Base-by-base conservation (phyloP, 305 asterid species). In the Caryopteris hybrid region DNA sequence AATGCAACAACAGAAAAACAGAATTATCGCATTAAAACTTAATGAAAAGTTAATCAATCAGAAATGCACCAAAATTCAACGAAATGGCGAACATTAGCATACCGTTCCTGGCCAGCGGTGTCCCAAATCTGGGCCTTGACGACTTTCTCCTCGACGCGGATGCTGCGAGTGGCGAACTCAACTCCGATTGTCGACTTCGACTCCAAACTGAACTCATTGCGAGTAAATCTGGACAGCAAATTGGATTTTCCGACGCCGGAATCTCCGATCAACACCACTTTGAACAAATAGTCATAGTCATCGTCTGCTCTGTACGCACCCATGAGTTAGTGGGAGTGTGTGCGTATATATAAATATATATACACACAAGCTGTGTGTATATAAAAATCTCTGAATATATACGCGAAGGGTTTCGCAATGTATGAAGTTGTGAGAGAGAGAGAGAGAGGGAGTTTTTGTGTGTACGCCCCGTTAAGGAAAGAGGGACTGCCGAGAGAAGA, bases 111-210 rank as follows among this genome's bases (percentile, higher is more conserved):
- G 42, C 91, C 91, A 39, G 89, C 91, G 47, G 91, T 85, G 64
- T 85, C 91, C 91, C 91, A 83, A 79, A 85, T 85, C 86, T 85
- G 91, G 38, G 91, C 91, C 76, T 86, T 86, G 61, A 83, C 80
- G 45, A 86, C 86, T 54, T 83, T 86, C 46, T 85, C 91, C 5
- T 85, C 85, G 52, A 85, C 88, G 34, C 74, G 88, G 74, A 85
- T 85, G 78, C 84, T 83, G 41, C 91, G 81, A 36, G 91, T 85
- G 55, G 91, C 91, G 66, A 85, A 85, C 73, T 85, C 91, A 22
- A 85, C 91, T 14, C 91, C 91, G 72, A 86, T 86, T 43, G 91
- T 86, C 56, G 91, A 86, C 76, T 86, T 86, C 0, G 89, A 86
- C 81, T 85, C 91, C 31, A 81, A 63, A 61, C 91, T 85, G 76